Conservation (phyloP, 1,284 basidiomycete genomes). For the Phellopilus nigrolimitatus region DNA sequence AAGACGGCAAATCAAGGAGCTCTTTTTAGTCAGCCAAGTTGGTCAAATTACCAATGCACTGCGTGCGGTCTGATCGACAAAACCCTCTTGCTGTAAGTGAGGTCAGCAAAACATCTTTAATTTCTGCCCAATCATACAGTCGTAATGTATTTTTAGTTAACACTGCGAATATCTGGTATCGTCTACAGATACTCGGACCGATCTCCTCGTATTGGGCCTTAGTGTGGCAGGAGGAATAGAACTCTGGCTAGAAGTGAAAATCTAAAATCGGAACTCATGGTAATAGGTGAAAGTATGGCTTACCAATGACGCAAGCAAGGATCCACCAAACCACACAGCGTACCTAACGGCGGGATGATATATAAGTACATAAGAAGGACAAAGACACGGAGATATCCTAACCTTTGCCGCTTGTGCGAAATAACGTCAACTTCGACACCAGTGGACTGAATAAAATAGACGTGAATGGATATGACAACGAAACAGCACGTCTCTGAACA, state of each 20-base stretch:
- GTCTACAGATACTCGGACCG: conserved; percentile 91
- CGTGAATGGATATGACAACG: conserved; percentile 1
- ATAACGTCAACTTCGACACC: conserved; percentile 98
- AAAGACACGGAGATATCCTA: conserved; percentile 20
- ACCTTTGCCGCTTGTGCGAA: conserved; percentile 96
- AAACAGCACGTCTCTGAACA: conserved; percentile 38
- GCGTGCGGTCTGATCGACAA: too few relatives aligned
- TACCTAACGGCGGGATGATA: conserved; percentile 45
- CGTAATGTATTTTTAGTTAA: conserved; percentile 47
- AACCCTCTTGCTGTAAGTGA: too few relatives aligned
- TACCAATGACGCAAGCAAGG: conserved; percentile 86
- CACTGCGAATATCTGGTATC: conserved; percentile 93
- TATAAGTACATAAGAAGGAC: neutral
- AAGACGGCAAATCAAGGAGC: too few relatives aligned
- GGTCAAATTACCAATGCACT: too few relatives aligned
- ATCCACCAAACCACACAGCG: conserved; percentile 98
- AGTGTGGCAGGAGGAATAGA: conserved; percentile 96
- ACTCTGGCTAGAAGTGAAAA: conserved; percentile 83
- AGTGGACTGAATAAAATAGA: conserved; percentile 60
- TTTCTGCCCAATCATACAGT: neutral
- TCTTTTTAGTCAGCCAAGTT: too few relatives aligned
- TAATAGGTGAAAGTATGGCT: conserved; percentile 30
- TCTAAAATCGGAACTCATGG: neutral
- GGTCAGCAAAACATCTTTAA: too few relatives aligned
- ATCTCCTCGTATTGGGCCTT: conserved; percentile 98